A percentile compares a stretch with the other conserved stretches of the same genome.
Evolutionary conservation across 2,329 filamentous ascomycete genomes (phyloP).

Genomic region (Hypoxylon sp.): DNA sequence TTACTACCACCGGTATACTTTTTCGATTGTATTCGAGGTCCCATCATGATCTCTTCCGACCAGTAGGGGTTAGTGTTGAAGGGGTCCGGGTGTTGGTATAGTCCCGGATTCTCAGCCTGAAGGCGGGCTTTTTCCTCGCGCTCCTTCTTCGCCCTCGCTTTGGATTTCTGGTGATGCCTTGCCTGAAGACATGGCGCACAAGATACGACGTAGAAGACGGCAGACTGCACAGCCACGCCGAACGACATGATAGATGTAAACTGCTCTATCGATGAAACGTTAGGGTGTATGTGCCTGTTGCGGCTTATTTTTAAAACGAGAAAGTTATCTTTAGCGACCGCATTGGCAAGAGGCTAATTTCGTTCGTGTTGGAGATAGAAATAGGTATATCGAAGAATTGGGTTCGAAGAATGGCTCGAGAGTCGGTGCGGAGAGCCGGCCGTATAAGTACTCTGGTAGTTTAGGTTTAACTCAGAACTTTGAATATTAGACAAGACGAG

Average conservation of each 20-base stretch:
- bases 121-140: constrained; percentile 75
- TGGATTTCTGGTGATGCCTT: constrained; percentile 77
- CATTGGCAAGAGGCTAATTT: constrained; percentile 34
- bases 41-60: constrained; percentile 87
- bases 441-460: constrained; percentile 1
- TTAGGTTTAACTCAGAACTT: constrained; percentile 25
- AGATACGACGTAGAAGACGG: constrained; percentile 82
- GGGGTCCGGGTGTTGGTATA: constrained; percentile 84
- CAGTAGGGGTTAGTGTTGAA: constrained; percentile 92
- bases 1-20: constrained; percentile 69
- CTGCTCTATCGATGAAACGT: constrained; percentile 1
- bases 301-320: constrained; percentile 32
- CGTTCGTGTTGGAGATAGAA: not conserved
- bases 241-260: constrained; percentile 62
- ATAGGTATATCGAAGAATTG: constrained; percentile 6
- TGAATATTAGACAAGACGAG: constrained; percentile 24
- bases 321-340: constrained; percentile 14
- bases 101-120: constrained; percentile 77
- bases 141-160: constrained; percentile 77
- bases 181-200: constrained; percentile 84
- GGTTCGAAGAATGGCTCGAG: constrained; percentile 19
- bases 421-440: constrained; percentile 2
- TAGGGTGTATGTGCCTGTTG: constrained; percentile 20
- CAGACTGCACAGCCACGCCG: constrained; percentile 77
- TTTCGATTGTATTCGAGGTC: constrained; percentile 73